Evolutionary conservation across 75 land plant genomes (phyloP).

Genomic region (Cunninghamia lanceolata): DNA sequence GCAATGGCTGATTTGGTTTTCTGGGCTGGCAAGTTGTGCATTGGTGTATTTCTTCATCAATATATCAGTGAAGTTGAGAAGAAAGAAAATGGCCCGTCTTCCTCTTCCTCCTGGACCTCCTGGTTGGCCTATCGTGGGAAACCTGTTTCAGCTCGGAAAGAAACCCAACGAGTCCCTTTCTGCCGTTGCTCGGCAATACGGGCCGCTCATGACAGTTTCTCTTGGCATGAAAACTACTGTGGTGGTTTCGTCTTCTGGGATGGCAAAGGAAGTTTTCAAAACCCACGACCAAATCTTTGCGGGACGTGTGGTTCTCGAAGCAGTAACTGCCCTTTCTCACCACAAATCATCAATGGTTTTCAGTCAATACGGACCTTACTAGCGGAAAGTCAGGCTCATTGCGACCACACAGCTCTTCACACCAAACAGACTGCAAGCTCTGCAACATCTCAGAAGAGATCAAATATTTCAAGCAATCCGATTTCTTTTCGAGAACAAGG

Average conservation of each 20-base stretch:
- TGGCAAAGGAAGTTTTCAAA: constrained; percentile 23
- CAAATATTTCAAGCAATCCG: not conserved
- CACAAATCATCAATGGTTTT: not conserved
- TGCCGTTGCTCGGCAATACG: constrained; percentile 14
- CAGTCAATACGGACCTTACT: constrained; percentile 14
- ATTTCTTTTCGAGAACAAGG: not conserved
- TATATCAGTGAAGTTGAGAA: not conserved
- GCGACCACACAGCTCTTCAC: constrained; percentile 14
- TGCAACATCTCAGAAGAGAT: constrained; percentile 2
- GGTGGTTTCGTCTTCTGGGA: constrained; percentile 19
- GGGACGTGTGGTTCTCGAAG: constrained; percentile 3
- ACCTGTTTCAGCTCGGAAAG: constrained; percentile 16
- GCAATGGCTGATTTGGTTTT: too few relatives aligned
- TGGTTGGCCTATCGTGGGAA: constrained; percentile 17
- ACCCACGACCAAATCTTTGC: constrained; percentile 18
- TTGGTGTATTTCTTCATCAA: too few relatives aligned
- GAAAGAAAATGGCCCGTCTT: not conserved
- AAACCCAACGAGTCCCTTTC: constrained; percentile 20
- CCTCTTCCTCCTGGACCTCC: constrained; percentile 22
- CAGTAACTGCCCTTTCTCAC: not conserved
- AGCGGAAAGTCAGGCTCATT: constrained; percentile 15
- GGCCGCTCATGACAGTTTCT: constrained; percentile 22
- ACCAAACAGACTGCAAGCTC: constrained; percentile 13
- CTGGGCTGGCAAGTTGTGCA: too few relatives aligned
- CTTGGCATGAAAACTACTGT: constrained; percentile 18